phyloP scores from a whole-genome alignment of 108 stramenopile genomes.

The Fragilaria radians region DNA sequence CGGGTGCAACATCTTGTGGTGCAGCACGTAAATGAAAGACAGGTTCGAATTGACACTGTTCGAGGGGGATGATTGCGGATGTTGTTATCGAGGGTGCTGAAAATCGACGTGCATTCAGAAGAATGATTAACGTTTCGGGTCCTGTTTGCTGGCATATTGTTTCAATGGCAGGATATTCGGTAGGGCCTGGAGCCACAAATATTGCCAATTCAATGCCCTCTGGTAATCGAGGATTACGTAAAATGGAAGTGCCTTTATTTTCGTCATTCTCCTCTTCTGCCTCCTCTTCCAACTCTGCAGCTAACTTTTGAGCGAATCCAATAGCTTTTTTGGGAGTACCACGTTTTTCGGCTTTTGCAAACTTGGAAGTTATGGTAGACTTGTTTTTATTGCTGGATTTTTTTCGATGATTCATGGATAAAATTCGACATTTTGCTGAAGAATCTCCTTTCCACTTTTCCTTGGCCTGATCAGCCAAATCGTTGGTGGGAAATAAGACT shows the following conservation, averaged over 20 bases:
- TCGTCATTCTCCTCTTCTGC: slow-evolving; percentile 2
- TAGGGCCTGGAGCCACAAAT: slow-evolving; percentile 78
- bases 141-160: slow-evolving; percentile 61
- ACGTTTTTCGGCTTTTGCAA: slow-evolving; percentile 15
- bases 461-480: slow-evolving; percentile 52
- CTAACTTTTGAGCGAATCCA: slow-evolving; percentile 81
- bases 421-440: slow-evolving; percentile 48
- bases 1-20: slow-evolving; percentile 66
- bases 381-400: slow-evolving; percentile 20
- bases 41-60: slow-evolving; percentile 54
- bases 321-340: slow-evolving; percentile 37
- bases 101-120: slow-evolving; percentile 67
- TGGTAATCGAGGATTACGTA: slow-evolving; percentile 59
- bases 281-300: slow-evolving; percentile 52
- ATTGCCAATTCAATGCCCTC: slow-evolving; percentile 67
- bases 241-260: neutral
- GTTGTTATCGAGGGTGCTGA: slow-evolving; percentile 51
- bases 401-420: slow-evolving; percentile 55
- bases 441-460: slow-evolving; percentile 62
- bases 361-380: too few relatives aligned
- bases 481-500: slow-evolving; percentile 55
- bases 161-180: slow-evolving; percentile 66
- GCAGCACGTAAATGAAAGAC: slow-evolving; percentile 68
- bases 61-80: slow-evolving; percentile 37
- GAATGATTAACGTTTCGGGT: slow-evolving; percentile 69